These are phyloP conservation scores for Sporothrix variecibatus DNA, from an alignment of 2,329 filamentous ascomycete genomes.

Conservation along the genomic window DNA sequence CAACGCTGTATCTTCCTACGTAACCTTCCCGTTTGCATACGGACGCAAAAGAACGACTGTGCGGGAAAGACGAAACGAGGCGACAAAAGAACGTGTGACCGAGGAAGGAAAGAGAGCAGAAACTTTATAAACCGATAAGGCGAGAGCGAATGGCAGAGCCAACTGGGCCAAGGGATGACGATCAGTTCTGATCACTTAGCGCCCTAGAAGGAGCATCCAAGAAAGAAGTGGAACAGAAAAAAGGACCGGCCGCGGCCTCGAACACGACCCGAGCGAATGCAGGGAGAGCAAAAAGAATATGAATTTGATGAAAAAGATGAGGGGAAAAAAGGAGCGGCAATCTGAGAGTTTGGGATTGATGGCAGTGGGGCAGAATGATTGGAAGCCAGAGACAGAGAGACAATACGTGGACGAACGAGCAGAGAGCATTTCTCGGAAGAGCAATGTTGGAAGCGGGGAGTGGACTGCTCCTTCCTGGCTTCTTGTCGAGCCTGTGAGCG, in stretches of 20 bases:
- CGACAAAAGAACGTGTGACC: background rate
- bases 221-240: conserved; percentile 13
- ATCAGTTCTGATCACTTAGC: conserved; percentile 20
- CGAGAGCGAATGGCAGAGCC: conserved; percentile 2
- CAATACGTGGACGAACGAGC: conserved; percentile 16
- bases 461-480: background rate
- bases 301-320: background rate
- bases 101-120: background rate
- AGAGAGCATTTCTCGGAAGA: background rate
- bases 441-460: background rate
- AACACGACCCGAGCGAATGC: conserved; percentile 25
- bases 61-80: background rate
- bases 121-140: conserved; percentile 11
- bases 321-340: background rate
- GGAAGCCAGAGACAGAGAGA: conserved; percentile 8
- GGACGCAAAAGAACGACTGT: background rate
- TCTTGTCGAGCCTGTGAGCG: background rate
- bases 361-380: conserved; percentile 27
- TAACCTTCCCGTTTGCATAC: background rate
- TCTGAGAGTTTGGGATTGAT: conserved; percentile 28
- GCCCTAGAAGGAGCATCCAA: conserved; percentile 16
- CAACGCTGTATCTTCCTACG: background rate
- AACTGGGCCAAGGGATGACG: conserved; percentile 4
- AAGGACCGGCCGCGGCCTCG: conserved; percentile 22
- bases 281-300: conserved; percentile 24